Conservation (phyloP, 2,329 filamentous ascomycete genomes). For the Penicillium sp. region DNA sequence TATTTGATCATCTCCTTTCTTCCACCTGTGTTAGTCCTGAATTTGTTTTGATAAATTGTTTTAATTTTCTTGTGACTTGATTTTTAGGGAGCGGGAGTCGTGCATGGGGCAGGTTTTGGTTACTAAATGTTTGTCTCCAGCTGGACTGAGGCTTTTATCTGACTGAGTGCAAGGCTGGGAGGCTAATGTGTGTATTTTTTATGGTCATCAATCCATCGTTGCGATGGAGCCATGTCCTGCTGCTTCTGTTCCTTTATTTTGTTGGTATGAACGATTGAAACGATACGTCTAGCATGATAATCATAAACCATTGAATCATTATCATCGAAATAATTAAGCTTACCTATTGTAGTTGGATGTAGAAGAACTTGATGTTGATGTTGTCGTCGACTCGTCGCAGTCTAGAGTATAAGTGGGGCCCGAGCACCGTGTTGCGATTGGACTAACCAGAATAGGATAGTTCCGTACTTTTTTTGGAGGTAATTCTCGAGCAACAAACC, state of each 20-base stretch:
- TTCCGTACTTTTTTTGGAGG: background rate
- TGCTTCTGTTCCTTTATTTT: background rate
- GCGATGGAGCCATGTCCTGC: background rate
- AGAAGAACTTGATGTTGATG: too few species aligned
- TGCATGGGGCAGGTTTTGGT: slow-evolving; percentile 3
- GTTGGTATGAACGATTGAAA: slow-evolving; percentile 8
- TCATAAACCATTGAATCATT: background rate
- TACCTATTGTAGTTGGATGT: too few species aligned
- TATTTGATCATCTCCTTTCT: slow-evolving; percentile 16
- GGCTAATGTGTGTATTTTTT: background rate
- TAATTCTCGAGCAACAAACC: background rate
- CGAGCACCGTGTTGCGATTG: background rate
- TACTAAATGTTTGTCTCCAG: background rate
- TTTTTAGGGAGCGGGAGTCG: slow-evolving; percentile 3
- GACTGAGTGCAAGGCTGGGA: background rate
- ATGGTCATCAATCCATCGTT: background rate
- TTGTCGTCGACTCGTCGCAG: too few species aligned
- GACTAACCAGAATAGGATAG: background rate
- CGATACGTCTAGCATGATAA: slow-evolving; percentile 7
- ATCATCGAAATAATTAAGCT: too few species aligned
- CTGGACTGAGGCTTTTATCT: slow-evolving; percentile 3
- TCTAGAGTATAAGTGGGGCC: too few species aligned
- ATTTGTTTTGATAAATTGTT: slow-evolving; percentile 14
- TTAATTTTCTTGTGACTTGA: slow-evolving; percentile 5
- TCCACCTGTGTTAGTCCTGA: slow-evolving; percentile 11